Percentiles rank a stretch among this genome's conserved stretches.
Conservation (phyloP, 345 rosid species). For the Murraya koenigii region DNA sequence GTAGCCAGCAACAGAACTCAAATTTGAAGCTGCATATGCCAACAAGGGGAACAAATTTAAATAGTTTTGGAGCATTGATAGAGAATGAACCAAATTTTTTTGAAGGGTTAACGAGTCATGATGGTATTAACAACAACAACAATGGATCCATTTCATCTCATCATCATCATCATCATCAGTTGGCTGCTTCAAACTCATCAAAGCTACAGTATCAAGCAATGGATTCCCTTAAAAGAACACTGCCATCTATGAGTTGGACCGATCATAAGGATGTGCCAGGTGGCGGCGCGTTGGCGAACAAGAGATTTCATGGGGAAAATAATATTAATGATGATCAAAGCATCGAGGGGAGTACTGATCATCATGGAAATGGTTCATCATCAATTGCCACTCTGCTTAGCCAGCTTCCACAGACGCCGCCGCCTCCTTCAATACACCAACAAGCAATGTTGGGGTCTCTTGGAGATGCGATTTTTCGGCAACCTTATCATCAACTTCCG, state of each 20-base stretch:
- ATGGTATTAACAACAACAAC: constrained; percentile 13
- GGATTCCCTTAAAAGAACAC: constrained; percentile 56
- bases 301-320: constrained; percentile 45
- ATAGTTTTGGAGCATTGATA: constrained; percentile 35
- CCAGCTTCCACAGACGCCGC: constrained; percentile 48
- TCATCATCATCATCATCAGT: constrained; percentile 12
- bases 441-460: constrained; percentile 45
- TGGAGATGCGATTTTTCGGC: constrained; percentile 55
- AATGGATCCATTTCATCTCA: constrained; percentile 20
- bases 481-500: constrained; percentile 58
- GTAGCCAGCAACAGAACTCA: constrained; percentile 18
- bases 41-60: constrained; percentile 20
- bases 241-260: constrained; percentile 60
- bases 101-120: constrained; percentile 41
- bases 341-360: constrained; percentile 15
- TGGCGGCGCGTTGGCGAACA: constrained; percentile 40
- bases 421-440: constrained; percentile 32
- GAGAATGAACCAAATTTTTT: constrained; percentile 41
- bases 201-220: constrained; percentile 39
- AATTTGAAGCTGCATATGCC: constrained; percentile 28
- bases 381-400: constrained; percentile 41
- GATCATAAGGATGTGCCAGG: constrained; percentile 35
- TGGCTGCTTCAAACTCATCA: constrained; percentile 27
- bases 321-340: constrained; percentile 21
- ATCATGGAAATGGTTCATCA: constrained; percentile 33